These are phyloP conservation scores for Aspergillus unguis DNA, from an alignment of 2,329 filamentous ascomycete species.

Conservation along the genomic window DNA sequence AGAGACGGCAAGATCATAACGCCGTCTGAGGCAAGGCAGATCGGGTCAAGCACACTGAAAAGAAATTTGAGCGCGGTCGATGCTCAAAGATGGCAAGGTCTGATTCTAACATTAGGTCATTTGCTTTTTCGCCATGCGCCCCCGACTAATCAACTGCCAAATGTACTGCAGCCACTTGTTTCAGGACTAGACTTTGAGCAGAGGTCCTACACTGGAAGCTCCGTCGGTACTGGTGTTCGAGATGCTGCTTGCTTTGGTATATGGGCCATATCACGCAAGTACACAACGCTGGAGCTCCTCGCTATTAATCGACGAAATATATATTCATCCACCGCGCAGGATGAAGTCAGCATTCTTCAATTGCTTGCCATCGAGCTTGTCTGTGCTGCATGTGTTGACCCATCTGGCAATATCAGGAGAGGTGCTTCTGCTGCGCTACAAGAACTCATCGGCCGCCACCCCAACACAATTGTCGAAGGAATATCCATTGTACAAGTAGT, in stretches of 20 bases:
- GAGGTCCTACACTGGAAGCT: slow-evolving; percentile 76
- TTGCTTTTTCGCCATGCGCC: slow-evolving; percentile 81
- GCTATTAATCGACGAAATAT: slow-evolving; percentile 49
- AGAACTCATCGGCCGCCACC: slow-evolving; percentile 89
- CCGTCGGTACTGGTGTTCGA: slow-evolving; percentile 82
- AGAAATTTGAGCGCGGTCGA: slow-evolving; percentile 70
- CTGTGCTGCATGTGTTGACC: slow-evolving; percentile 77
- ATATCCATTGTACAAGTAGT: slow-evolving; percentile 85
- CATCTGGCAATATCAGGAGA: slow-evolving; percentile 87
- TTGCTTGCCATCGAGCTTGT: slow-evolving; percentile 77
- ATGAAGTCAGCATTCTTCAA: slow-evolving; percentile 59
- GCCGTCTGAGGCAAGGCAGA: slow-evolving; percentile 29
- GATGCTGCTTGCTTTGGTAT: slow-evolving; percentile 96
- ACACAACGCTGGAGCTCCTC: slow-evolving; percentile 73
- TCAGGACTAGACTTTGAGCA: slow-evolving; percentile 86
- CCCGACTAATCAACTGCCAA: slow-evolving; percentile 64
- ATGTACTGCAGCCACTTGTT: slow-evolving; percentile 73
- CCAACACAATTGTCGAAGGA: slow-evolving; percentile 74
- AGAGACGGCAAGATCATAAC: slow-evolving; percentile 40
- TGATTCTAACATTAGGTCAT: slow-evolving; percentile 83
- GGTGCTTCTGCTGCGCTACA: slow-evolving; percentile 92
- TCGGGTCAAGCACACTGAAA: slow-evolving; percentile 41
- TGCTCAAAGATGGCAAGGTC: slow-evolving; percentile 83
- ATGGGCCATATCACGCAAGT: slow-evolving; percentile 86
- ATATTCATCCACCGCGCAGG: slow-evolving; percentile 26